phyloP scores from a whole-genome alignment of 139 green algal genomes.

The Coccomyxa sp. region DNA sequence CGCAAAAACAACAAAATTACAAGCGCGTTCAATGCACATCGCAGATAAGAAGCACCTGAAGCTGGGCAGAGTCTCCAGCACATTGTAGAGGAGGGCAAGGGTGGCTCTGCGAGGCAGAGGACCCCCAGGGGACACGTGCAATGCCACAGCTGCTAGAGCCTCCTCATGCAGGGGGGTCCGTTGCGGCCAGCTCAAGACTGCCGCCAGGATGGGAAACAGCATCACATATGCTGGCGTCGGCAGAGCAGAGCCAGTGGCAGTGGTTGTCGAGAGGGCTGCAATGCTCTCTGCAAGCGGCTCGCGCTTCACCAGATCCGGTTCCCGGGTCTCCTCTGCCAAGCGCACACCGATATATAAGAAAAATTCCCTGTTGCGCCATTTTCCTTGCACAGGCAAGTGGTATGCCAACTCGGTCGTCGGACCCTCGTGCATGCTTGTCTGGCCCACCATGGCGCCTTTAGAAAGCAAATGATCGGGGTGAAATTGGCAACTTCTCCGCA shows the following conservation, averaged over 20 bases:
- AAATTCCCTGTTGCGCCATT: no score
- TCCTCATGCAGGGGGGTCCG: constrained; percentile 73
- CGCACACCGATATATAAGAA: no score
- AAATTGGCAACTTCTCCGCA: not conserved
- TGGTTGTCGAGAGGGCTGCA: constrained; percentile 31
- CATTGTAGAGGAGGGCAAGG: constrained; percentile 67
- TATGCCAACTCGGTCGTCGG: not conserved
- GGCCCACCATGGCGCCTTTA: no score
- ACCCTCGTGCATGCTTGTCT: not conserved
- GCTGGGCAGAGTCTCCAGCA: constrained; percentile 66
- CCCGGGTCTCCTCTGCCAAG: not conserved
- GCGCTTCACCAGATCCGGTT: constrained; percentile 30
- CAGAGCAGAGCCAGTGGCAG: constrained; percentile 30
- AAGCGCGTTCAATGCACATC: no score
- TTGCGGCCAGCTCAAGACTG: constrained; percentile 43
- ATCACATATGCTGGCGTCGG: constrained; percentile 61
- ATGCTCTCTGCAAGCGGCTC: constrained; percentile 37
- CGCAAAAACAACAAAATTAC: no score
- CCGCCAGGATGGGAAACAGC: constrained; percentile 69
- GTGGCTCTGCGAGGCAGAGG: constrained; percentile 41
- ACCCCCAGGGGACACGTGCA: constrained; percentile 44
- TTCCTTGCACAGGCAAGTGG: no score
- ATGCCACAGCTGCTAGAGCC: constrained; percentile 55
- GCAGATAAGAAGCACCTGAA: constrained; percentile 37
- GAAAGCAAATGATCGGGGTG: not conserved